These are phyloP conservation scores for Citeromyces hawaiiensis DNA, from an alignment of 1,139 yeast genomes.

Conservation along the genomic window DNA sequence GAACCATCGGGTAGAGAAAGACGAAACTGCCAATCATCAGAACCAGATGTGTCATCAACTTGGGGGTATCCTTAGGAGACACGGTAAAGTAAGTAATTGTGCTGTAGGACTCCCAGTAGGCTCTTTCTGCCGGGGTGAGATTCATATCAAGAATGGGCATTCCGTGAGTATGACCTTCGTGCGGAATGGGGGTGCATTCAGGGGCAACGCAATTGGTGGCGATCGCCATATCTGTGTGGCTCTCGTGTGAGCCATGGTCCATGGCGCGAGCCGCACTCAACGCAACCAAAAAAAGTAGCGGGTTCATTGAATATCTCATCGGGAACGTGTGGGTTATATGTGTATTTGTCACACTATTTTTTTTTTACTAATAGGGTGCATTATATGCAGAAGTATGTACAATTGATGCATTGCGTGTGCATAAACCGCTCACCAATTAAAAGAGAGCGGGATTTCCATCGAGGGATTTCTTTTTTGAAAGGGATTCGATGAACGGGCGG, in stretches of 20 bases:
- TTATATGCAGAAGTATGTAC: too few relatives aligned
- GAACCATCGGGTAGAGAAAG: conserved; percentile 54
- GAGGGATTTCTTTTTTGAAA: too few relatives aligned
- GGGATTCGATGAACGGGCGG: too few relatives aligned
- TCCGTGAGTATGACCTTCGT: conserved; percentile 55
- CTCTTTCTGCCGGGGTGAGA: conserved; percentile 57
- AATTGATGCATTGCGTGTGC: too few relatives aligned
- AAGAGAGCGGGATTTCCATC: too few relatives aligned
- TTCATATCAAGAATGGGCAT: conserved; percentile 60
- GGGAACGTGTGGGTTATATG: not conserved
- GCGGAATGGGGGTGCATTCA: conserved; percentile 17
- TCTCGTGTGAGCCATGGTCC: not conserved
- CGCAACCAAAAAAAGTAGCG: not conserved
- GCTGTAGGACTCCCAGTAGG: conserved; percentile 70
- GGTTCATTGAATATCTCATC: not conserved
- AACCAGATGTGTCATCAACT: conserved; percentile 43
- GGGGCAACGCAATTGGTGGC: not conserved
- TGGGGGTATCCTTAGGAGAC: conserved; percentile 30
- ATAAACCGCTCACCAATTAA: too few relatives aligned
- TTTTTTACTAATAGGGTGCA: too few relatives aligned
- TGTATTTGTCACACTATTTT: not conserved
- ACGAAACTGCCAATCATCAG: conserved; percentile 33
- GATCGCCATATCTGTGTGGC: not conserved
- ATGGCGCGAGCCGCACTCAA: not conserved
- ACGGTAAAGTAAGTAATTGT: conserved; percentile 67